phyloP scores from a whole-genome alignment of 2,329 filamentous ascomycete genomes.

The Alternaria tenuissima region DNA sequence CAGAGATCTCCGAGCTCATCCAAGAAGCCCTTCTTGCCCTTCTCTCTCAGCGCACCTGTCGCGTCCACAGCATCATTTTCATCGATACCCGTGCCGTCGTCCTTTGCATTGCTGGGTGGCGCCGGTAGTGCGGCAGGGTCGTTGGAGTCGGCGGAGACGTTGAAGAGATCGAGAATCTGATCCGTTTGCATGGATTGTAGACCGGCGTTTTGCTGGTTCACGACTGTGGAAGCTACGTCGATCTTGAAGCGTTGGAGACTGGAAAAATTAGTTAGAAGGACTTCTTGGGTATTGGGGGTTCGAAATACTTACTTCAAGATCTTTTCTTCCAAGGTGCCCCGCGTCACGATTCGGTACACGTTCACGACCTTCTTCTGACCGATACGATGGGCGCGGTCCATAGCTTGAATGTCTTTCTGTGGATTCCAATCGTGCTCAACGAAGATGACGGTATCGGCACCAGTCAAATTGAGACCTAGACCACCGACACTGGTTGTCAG shows the following conservation, averaged over 20 bases:
- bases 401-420: slow-evolving; percentile 97
- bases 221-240: slow-evolving; percentile 95
- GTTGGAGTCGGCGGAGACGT: slow-evolving; percentile 63
- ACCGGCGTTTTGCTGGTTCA: slow-evolving; percentile 98
- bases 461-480: slow-evolving; percentile 91
- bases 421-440: slow-evolving; percentile 99
- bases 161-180: slow-evolving; percentile 97
- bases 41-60: slow-evolving; percentile 88
- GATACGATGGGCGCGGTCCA: slow-evolving; percentile 98
- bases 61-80: slow-evolving; percentile 83
- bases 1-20: slow-evolving; percentile 95
- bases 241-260: slow-evolving; percentile 99
- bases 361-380: slow-evolving; percentile 99
- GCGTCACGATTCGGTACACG: slow-evolving; percentile 94
- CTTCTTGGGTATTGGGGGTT: too few species aligned
- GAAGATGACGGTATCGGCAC: slow-evolving; percentile 98
- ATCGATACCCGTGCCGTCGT: slow-evolving; percentile 72
- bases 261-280: slow-evolving; percentile 19
- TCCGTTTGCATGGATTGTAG: slow-evolving; percentile 97
- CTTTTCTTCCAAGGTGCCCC: slow-evolving; percentile 97
- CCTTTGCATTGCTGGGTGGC: slow-evolving; percentile 67
- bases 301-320: slow-evolving; percentile 74
- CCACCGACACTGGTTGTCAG: slow-evolving; percentile 96
- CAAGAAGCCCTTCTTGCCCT: slow-evolving; percentile 95
- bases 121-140: slow-evolving; percentile 66